These are phyloP conservation scores for Ceratocystis papillata DNA, from an alignment of 2,329 filamentous ascomycete genomes.

Conservation along the genomic window DNA sequence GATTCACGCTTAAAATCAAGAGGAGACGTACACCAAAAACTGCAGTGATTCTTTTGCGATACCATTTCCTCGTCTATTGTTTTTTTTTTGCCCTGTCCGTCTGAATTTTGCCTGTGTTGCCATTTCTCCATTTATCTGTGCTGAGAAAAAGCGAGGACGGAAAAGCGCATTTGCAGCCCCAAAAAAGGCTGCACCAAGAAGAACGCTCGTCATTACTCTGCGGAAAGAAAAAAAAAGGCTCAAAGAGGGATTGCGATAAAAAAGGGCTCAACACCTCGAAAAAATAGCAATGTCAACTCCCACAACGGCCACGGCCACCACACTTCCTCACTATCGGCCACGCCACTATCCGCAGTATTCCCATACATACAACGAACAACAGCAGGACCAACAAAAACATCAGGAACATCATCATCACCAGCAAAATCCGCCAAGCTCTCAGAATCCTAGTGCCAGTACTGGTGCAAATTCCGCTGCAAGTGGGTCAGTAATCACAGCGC, in stretches of 20 bases:
- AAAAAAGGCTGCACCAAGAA: neutral
- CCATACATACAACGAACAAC: conserved; percentile 21
- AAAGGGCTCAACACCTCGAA: conserved; percentile 4
- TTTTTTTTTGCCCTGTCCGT: conserved; percentile 1
- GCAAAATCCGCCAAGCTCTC: conserved; percentile 10
- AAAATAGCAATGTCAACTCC: conserved; percentile 60
- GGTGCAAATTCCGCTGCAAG: conserved; percentile 8
- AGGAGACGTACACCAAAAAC: neutral
- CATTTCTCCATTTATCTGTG: neutral
- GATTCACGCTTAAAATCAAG: neutral
- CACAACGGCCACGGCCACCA: conserved; percentile 61
- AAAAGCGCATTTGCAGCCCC: conserved; percentile 11
- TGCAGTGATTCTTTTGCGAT: neutral
- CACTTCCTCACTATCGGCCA: conserved; percentile 43
- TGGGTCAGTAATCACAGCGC: neutral
- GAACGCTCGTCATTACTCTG: neutral
- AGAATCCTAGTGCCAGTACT: neutral
- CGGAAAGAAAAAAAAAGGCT: neutral
- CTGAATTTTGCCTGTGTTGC: neutral
- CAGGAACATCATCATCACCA: conserved; percentile 6
- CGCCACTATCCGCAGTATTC: conserved; percentile 44
- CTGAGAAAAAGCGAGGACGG: conserved; percentile 10
- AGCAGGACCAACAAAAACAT: neutral
- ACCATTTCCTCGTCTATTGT: neutral
- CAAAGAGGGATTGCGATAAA: neutral